A percentile compares a stretch with the other conserved stretches of the same genome.
Evolutionary conservation across 163 green algal genomes (phyloP).

Genomic region (Dunaliella salina): DNA sequence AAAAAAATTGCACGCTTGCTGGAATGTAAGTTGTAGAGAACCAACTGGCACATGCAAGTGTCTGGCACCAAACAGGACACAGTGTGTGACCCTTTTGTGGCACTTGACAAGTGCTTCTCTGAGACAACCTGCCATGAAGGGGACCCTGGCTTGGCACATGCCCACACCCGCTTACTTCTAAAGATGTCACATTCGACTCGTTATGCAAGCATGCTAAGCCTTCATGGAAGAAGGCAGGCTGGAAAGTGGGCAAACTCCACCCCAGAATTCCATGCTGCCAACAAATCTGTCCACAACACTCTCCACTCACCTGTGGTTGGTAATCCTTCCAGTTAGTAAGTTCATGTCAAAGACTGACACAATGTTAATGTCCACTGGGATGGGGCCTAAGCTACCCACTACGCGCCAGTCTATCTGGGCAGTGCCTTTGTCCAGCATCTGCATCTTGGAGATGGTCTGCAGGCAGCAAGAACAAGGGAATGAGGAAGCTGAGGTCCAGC

Average conservation of each 20-base stretch:
- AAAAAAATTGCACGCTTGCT: too few relatives aligned
- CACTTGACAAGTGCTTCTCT: too few relatives aligned
- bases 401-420: conserved; percentile 57
- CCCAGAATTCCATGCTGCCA: background rate
- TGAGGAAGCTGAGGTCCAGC: too few relatives aligned
- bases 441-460: conserved; percentile 41
- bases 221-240: background rate
- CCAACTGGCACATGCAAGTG: too few relatives aligned
- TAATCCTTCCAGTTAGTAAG: conserved; percentile 69
- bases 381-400: conserved; percentile 33
- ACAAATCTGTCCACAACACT: background rate
- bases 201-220: background rate
- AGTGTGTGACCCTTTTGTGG: too few relatives aligned
- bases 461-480: background rate
- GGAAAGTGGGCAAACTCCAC: background rate
- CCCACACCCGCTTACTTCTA: too few relatives aligned
- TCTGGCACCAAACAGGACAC: too few relatives aligned
- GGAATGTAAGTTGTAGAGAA: too few relatives aligned
- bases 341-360: conserved; percentile 59
- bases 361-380: conserved; percentile 44
- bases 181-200: too few relatives aligned
- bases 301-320: conserved; percentile 34
- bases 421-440: conserved; percentile 59
- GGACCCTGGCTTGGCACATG: too few relatives aligned
- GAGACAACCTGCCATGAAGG: too few relatives aligned